Conservation (phyloP, 1,139 yeast genomes). For the Lodderomyces parapsilosis region DNA sequence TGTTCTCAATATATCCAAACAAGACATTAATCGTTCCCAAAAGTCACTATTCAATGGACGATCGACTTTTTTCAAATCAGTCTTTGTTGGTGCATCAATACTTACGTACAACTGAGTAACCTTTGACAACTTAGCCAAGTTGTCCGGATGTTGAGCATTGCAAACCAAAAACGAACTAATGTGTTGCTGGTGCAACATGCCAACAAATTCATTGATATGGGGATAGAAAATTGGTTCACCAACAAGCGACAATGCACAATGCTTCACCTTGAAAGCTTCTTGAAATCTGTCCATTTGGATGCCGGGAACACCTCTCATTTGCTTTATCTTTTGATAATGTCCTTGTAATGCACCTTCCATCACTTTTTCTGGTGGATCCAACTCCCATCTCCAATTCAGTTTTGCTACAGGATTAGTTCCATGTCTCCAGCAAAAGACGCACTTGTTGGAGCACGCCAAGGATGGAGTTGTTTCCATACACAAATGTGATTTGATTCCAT, state of each 20-base stretch:
- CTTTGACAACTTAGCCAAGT: constrained; percentile 61
- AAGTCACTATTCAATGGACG: constrained; percentile 87
- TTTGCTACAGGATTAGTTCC: constrained; percentile 97
- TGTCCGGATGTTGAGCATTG: constrained; percentile 94
- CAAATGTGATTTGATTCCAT: constrained; percentile 84
- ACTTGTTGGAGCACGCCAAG: constrained; percentile 88
- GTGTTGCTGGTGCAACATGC: constrained; percentile 71
- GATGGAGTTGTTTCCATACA: constrained; percentile 98
- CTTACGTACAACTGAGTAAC: constrained; percentile 92
- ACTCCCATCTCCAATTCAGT: constrained; percentile 91
- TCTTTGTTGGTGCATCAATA: constrained; percentile 86
- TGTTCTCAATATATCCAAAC: constrained; percentile 76
- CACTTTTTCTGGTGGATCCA: constrained; percentile 83
- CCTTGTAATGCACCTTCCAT: constrained; percentile 84
- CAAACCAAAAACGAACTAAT: constrained; percentile 89
- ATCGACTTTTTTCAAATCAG: constrained; percentile 78
- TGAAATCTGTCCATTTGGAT: constrained; percentile 86
- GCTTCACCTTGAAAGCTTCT: constrained; percentile 85
- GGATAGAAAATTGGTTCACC: constrained; percentile 96
- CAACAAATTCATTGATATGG: constrained; percentile 79
- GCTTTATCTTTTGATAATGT: constrained; percentile 88
- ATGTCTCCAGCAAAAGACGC: constrained; percentile 97
- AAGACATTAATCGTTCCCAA: constrained; percentile 84
- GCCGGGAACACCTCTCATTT: constrained; percentile 95
- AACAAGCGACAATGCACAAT: constrained; percentile 88